Evolutionary conservation across 345 rosid genomes (phyloP).

Genomic region (Pistacia integerrima): DNA sequence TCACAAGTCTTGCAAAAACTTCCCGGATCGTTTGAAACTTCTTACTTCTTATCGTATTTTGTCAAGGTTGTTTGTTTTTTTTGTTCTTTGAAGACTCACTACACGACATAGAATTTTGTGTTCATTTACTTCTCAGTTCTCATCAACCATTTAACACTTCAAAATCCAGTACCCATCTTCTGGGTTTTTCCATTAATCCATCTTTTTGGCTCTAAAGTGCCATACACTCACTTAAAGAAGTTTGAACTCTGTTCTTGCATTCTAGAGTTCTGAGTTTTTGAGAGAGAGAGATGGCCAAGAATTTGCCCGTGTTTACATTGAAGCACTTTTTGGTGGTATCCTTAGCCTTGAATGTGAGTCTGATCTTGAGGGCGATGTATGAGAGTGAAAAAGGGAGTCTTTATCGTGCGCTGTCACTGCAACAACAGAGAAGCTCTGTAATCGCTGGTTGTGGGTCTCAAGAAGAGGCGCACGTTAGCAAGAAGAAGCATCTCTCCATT

Average conservation of each 20-base stretch:
- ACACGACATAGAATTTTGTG: not conserved
- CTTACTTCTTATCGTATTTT: not conserved
- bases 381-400: constrained; percentile 19
- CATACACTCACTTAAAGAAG: not conserved
- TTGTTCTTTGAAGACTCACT: not conserved
- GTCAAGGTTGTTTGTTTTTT: not conserved
- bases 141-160: not conserved
- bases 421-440: constrained; percentile 18
- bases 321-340: constrained; percentile 68
- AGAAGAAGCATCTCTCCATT: constrained; percentile 18
- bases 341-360: constrained; percentile 62
- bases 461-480: constrained; percentile 14
- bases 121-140: not conserved
- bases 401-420: constrained; percentile 8
- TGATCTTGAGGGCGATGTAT: constrained; percentile 49
- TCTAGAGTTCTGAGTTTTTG: not conserved
- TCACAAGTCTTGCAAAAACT: not conserved
- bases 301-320: constrained; percentile 40
- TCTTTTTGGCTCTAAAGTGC: not conserved
- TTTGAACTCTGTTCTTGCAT: not conserved
- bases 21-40: not conserved
- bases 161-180: not conserved
- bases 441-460: constrained; percentile 1
- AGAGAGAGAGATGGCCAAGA: constrained; percentile 39
- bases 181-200: not conserved